Percentiles rank a stretch among this genome's conserved stretches.
These are phyloP conservation scores for Gracilaria gracilis DNA, from an alignment of 23 red algal genomes.

Conservation along the genomic window DNA sequence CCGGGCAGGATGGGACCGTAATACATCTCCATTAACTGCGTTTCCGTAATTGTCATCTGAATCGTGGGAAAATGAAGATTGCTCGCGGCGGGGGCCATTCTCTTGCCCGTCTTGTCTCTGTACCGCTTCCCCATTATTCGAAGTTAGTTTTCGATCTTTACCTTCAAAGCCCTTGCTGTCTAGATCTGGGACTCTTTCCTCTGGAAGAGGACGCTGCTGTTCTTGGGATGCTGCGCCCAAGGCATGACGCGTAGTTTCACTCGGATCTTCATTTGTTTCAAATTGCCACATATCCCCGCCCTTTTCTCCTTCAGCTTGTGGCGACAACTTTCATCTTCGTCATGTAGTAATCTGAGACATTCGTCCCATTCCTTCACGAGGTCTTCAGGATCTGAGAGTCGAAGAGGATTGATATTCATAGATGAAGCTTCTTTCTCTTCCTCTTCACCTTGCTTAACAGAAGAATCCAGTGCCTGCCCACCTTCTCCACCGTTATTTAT, in stretches of 20 bases:
- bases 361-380: slow-evolving; percentile 56
- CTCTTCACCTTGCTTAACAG: background rate
- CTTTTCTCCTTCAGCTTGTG: slow-evolving; percentile 10
- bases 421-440: background rate
- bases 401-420: slow-evolving; percentile 51
- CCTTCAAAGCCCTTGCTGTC: background rate
- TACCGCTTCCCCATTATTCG: background rate
- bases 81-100: background rate
- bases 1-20: background rate
- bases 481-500: background rate
- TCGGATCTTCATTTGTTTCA: slow-evolving; percentile 30
- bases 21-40: background rate
- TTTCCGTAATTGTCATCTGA: background rate
- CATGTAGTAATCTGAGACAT: slow-evolving; percentile 6
- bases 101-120: background rate
- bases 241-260: slow-evolving; percentile 20
- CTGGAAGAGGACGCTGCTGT: slow-evolving; percentile 70
- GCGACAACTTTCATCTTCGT: background rate
- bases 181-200: slow-evolving; percentile 19
- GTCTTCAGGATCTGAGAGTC: slow-evolving; percentile 29
- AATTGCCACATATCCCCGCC: slow-evolving; percentile 23
- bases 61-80: background rate
- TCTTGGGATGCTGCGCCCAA: slow-evolving; percentile 71
- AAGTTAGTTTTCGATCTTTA: background rate
- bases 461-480: background rate